phyloP scores from a whole-genome alignment of 495 filamentous ascomycete genomes.

The Annulohypoxylon stygium region DNA sequence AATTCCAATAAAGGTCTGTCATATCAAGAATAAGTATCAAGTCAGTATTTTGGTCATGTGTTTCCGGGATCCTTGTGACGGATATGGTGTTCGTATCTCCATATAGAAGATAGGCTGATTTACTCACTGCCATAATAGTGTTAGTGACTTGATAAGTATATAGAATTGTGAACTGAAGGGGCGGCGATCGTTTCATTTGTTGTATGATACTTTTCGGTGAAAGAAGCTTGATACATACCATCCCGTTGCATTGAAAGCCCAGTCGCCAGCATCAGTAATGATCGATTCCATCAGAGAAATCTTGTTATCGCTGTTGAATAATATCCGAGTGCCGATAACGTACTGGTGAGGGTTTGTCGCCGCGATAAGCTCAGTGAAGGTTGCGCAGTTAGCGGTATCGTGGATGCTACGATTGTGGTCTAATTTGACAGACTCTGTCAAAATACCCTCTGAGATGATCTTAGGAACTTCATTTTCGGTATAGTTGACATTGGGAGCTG shows the following conservation, averaged over 20 bases:
- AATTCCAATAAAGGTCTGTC: slow-evolving; percentile 45
- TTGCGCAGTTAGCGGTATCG: slow-evolving; percentile 56
- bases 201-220: neutral
- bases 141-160: neutral
- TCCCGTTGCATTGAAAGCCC: slow-evolving; percentile 58
- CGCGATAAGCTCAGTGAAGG: slow-evolving; percentile 57
- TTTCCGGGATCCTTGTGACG: neutral
- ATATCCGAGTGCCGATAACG: slow-evolving; percentile 58
- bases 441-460: slow-evolving; percentile 50
- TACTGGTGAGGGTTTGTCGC: slow-evolving; percentile 51
- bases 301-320: slow-evolving; percentile 48
- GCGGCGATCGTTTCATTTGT: neutral
- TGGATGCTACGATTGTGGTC: slow-evolving; percentile 56
- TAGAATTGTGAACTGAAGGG: neutral
- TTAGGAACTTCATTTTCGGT: slow-evolving; percentile 55
- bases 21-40: neutral
- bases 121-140: neutral
- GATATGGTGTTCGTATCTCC: neutral
- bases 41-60: neutral
- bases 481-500: slow-evolving; percentile 52
- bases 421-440: slow-evolving; percentile 53
- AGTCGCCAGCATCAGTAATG: slow-evolving; percentile 56
- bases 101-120: neutral
- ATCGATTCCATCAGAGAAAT: slow-evolving; percentile 55
- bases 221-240: neutral